Evolutionary conservation across 75 land plant species (phyloP).

Genomic region (Sequoia sempervirens): DNA sequence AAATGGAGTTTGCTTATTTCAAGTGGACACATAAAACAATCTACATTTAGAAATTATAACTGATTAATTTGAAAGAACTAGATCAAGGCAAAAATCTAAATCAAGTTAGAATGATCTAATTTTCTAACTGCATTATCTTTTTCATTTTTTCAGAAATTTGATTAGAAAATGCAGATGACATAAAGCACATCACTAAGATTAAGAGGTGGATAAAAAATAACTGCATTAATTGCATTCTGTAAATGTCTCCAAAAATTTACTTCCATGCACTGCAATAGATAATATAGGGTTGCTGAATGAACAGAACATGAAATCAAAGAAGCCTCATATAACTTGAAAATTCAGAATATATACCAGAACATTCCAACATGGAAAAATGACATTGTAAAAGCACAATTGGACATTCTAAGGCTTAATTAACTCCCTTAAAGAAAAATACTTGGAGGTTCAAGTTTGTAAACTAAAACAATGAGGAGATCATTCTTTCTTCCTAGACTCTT

Average conservation of each 20-base stretch:
- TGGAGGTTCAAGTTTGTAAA: neutral
- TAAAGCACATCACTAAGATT: neutral
- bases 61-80: neutral
- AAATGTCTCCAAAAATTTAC: neutral
- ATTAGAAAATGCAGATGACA: too few species aligned
- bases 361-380: neutral
- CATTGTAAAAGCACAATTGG: neutral
- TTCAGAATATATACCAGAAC: neutral
- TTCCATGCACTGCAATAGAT: neutral
- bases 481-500: slow-evolving; percentile 62
- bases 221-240: neutral
- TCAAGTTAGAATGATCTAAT: neutral
- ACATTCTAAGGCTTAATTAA: neutral
- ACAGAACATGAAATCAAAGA: neutral
- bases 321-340: neutral
- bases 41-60: neutral
- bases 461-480: neutral
- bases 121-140: neutral
- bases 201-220: neutral
- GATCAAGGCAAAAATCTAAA: neutral
- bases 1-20: neutral
- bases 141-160: neutral
- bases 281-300: neutral
- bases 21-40: neutral
- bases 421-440: neutral